phyloP scores from a whole-genome alignment of 345 rosid genomes.

The Aquilaria sinensis region DNA sequence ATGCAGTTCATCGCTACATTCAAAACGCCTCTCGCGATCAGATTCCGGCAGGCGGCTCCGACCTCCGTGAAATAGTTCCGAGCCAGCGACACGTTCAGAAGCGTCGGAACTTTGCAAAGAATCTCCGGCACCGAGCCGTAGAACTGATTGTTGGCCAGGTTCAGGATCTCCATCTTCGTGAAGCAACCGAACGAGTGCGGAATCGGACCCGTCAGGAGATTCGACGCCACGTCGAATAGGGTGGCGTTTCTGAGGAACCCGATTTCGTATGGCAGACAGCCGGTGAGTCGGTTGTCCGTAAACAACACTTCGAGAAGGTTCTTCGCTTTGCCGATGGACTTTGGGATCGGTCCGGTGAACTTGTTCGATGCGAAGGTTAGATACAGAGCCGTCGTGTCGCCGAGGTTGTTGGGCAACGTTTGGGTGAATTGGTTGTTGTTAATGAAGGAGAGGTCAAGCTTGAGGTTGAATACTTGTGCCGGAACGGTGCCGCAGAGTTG shows the following conservation, averaged over 20 bases:
- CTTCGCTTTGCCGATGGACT: slow-evolving; percentile 33
- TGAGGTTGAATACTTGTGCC: slow-evolving; percentile 22
- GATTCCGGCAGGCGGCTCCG: slow-evolving; percentile 41
- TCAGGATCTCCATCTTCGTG: slow-evolving; percentile 24
- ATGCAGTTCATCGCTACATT: slow-evolving; percentile 48
- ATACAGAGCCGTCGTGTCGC: slow-evolving; percentile 33
- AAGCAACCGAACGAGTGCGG: slow-evolving; percentile 49
- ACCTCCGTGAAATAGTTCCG: slow-evolving; percentile 52
- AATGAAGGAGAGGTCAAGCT: slow-evolving; percentile 44
- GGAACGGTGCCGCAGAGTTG: slow-evolving; percentile 33
- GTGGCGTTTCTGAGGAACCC: slow-evolving; percentile 28
- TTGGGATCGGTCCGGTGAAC: slow-evolving; percentile 43
- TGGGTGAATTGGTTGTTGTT: slow-evolving; percentile 42
- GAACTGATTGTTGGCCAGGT: slow-evolving; percentile 29
- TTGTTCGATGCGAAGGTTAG: slow-evolving; percentile 52
- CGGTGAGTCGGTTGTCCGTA: slow-evolving; percentile 37
- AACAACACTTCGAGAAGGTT: slow-evolving; percentile 39
- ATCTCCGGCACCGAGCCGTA: slow-evolving; percentile 43
- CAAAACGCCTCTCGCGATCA: slow-evolving; percentile 26
- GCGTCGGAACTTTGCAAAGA: slow-evolving; percentile 34
- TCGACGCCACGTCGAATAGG: slow-evolving; percentile 35
- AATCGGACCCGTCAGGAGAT: slow-evolving; percentile 44
- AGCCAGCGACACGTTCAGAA: slow-evolving; percentile 27
- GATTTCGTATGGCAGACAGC: slow-evolving; percentile 53
- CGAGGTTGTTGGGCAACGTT: slow-evolving; percentile 35